Evolutionary conservation across 2,329 filamentous ascomycete species (phyloP).

Genomic region (Claviceps spartinae): DNA sequence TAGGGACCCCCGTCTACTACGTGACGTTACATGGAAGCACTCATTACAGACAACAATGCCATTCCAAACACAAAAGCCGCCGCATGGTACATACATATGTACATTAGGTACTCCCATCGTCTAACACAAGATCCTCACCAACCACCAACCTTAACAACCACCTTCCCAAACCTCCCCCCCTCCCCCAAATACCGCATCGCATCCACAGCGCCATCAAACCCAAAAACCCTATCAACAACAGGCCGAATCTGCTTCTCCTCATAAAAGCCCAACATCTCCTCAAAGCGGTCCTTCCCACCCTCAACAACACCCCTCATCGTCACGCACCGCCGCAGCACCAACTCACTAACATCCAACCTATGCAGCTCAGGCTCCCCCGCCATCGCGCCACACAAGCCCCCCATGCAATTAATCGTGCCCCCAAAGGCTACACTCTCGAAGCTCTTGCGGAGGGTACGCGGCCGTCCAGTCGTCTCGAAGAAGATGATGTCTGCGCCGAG

Average conservation of each 20-base stretch:
- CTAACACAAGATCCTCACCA: background rate
- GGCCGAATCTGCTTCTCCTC: slow-evolving; percentile 29
- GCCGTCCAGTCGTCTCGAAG: slow-evolving; percentile 40
- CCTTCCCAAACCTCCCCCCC: slow-evolving; percentile 44
- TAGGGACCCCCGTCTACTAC: no score
- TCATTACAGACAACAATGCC: no score
- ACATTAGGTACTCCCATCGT: background rate
- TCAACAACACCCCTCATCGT: slow-evolving; percentile 45
- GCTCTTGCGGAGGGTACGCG: slow-evolving; percentile 35
- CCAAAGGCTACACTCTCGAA: slow-evolving; percentile 41
- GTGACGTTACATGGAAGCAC: no score
- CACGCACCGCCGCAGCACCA: slow-evolving; percentile 32
- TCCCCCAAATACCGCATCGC: slow-evolving; percentile 39
- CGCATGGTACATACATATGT: background rate
- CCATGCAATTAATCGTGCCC: slow-evolving; percentile 38
- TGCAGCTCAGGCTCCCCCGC: slow-evolving; percentile 35
- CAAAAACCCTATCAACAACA: slow-evolving; percentile 34
- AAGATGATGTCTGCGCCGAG: slow-evolving; percentile 40
- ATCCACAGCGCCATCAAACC: slow-evolving; percentile 30
- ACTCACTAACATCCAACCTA: slow-evolving; percentile 45
- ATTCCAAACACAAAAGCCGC: no score
- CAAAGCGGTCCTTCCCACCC: slow-evolving; percentile 39
- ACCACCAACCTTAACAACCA: slow-evolving; percentile 29
- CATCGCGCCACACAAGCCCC: slow-evolving; percentile 39
- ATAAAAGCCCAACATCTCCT: slow-evolving; percentile 39